These are phyloP conservation scores for Beta lomatogona DNA, from an alignment of 179 eudicot genomes.

Conservation along the genomic window DNA sequence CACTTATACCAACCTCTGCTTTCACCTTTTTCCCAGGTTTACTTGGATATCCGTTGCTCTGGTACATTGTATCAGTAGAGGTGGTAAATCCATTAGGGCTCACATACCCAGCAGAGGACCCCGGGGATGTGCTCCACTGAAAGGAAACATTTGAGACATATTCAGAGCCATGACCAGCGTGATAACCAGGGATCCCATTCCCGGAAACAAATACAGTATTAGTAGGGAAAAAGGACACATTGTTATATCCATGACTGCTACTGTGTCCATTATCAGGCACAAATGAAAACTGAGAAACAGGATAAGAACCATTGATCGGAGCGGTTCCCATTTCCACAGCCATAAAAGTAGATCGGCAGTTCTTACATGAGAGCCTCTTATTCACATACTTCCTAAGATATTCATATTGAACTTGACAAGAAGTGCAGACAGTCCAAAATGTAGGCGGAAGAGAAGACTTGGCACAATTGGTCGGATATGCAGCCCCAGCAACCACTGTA, in stretches of 20 bases:
- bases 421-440: constrained; percentile 54
- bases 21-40: constrained; percentile 37
- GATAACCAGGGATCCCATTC: constrained; percentile 57
- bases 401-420: constrained; percentile 57
- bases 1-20: constrained; percentile 16
- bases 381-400: constrained; percentile 52
- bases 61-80: constrained; percentile 27
- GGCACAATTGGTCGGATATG: constrained; percentile 32
- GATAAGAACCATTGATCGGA: constrained; percentile 60
- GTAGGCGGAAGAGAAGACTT: constrained; percentile 39
- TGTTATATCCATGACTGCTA: constrained; percentile 56
- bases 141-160: constrained; percentile 62
- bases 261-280: constrained; percentile 66
- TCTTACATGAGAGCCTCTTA: constrained; percentile 53
- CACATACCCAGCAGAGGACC: constrained; percentile 36
- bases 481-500: constrained; percentile 28
- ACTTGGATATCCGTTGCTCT: constrained; percentile 32
- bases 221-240: constrained; percentile 45
- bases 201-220: constrained; percentile 51
- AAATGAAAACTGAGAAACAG: constrained; percentile 65
- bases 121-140: constrained; percentile 46
- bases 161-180: constrained; percentile 69
- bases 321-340: constrained; percentile 51
- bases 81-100: constrained; percentile 41
- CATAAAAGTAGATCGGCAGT: constrained; percentile 51